phyloP scores from a whole-genome alignment of 2,329 filamentous ascomycete genomes.

The Malbranchea cinnamomea region DNA sequence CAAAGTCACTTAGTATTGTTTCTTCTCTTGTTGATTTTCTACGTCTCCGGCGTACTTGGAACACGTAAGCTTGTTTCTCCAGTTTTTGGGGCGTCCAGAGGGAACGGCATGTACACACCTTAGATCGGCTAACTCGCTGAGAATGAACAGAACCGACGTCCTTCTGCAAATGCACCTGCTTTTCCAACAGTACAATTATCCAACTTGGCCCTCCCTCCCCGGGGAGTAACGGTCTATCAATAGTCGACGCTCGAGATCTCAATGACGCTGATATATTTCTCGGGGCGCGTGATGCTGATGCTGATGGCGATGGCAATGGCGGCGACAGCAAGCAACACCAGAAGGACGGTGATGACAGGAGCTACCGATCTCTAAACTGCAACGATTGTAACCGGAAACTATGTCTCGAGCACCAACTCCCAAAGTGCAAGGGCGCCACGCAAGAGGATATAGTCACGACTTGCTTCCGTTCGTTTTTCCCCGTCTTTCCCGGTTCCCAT shows the following conservation, averaged over 20 bases:
- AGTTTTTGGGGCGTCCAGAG: too few relatives aligned
- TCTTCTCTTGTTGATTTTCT: too few relatives aligned
- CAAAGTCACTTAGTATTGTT: too few relatives aligned
- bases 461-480: constrained; percentile 42
- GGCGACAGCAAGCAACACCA: constrained; percentile 1
- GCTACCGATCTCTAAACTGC: constrained; percentile 37
- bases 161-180: constrained; percentile 60
- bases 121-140: constrained; percentile 2
- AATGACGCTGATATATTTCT: too few relatives aligned
- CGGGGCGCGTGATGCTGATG: too few relatives aligned
- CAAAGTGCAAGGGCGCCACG: constrained; percentile 45
- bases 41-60: too few relatives aligned
- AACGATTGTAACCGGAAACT: constrained; percentile 54
- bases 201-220: constrained; percentile 38
- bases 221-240: too few relatives aligned
- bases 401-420: constrained; percentile 47
- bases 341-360: constrained; percentile 17
- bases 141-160: constrained; percentile 33
- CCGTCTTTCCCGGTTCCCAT: not conserved
- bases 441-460: constrained; percentile 51
- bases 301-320: constrained; percentile 7
- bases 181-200: constrained; percentile 53
- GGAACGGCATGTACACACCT: too few relatives aligned
- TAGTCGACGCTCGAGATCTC: constrained; percentile 10
- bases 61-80: too few relatives aligned